Conservation (phyloP, 2,329 filamentous ascomycete species). For the Emergomyces africanus region DNA sequence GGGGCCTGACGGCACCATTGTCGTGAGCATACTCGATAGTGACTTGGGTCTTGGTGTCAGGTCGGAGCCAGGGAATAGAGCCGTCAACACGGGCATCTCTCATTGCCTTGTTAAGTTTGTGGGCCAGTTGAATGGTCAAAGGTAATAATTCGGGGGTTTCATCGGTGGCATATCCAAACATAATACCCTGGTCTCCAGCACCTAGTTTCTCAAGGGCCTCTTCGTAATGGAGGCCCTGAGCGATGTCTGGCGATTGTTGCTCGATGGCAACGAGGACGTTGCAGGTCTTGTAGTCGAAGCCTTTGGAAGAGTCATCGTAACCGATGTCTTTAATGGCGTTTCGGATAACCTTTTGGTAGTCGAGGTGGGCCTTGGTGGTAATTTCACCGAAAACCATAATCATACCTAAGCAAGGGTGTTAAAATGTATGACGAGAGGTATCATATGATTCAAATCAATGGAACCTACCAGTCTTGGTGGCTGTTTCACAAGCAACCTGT, state of each 20-base stretch:
- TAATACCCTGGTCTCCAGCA: constrained; percentile 99
- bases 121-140: constrained; percentile 82
- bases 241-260: constrained; percentile 97
- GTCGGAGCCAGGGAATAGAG: constrained; percentile 81
- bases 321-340: constrained; percentile 95
- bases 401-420: constrained; percentile 42
- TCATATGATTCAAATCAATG: constrained; percentile 2
- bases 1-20: constrained; percentile 78
- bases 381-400: constrained; percentile 99
- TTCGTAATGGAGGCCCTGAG: constrained; percentile 97
- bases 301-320: constrained; percentile 93
- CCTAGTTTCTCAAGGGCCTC: constrained; percentile 94
- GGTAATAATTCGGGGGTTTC: constrained; percentile 97
- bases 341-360: constrained; percentile 98
- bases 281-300: constrained; percentile 99
- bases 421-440: constrained; percentile 7
- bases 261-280: constrained; percentile 98
- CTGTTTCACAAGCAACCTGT: constrained; percentile 86
- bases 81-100: constrained; percentile 77
- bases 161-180: constrained; percentile 99
- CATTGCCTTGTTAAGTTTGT: constrained; percentile 97
- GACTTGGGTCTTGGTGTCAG: constrained; percentile 99
- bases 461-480: constrained; percentile 83
- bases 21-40: constrained; percentile 98
- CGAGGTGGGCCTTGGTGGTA: constrained; percentile 85